These are phyloP conservation scores for Venturia oleaginea DNA, from an alignment of 2,329 filamentous ascomycete species.

Conservation along the genomic window DNA sequence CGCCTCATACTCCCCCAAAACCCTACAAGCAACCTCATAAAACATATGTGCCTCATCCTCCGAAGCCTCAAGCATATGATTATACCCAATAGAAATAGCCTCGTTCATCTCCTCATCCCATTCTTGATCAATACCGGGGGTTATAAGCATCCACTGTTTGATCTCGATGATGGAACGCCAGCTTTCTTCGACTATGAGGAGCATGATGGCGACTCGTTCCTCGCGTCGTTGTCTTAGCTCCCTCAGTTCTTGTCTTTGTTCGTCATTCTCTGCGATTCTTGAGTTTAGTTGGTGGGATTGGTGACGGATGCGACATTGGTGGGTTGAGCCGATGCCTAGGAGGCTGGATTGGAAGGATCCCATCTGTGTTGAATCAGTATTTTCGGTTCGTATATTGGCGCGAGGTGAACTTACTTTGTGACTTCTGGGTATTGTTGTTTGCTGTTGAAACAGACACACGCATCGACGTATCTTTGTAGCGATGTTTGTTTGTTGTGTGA, in stretches of 20 bases:
- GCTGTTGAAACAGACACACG: neutral
- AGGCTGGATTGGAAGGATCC: neutral
- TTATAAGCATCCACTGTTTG: neutral
- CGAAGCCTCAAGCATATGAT: neutral
- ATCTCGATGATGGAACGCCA: neutral
- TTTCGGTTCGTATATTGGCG: neutral
- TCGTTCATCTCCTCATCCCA: neutral
- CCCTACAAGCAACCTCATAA: neutral
- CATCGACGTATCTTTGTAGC: neutral
- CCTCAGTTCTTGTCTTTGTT: neutral
- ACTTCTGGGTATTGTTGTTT: neutral
- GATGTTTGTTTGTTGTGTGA: neutral
- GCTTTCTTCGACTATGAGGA: neutral
- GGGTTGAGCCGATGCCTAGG: neutral
- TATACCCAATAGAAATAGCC: neutral
- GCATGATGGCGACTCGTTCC: neutral
- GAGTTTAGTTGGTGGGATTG: neutral
- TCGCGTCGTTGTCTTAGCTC: neutral
- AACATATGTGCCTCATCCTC: neutral
- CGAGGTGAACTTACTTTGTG: neutral
- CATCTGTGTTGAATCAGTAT: neutral
- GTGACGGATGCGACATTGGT: neutral
- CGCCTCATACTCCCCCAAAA: neutral
- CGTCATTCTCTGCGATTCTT: neutral
- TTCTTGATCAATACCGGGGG: too few species aligned